Evolutionary conservation across 1,139 yeast species (phyloP), one percentile per base, ranked within the genome.

Genomic region (Trichomonascaceae sp.): DNA sequence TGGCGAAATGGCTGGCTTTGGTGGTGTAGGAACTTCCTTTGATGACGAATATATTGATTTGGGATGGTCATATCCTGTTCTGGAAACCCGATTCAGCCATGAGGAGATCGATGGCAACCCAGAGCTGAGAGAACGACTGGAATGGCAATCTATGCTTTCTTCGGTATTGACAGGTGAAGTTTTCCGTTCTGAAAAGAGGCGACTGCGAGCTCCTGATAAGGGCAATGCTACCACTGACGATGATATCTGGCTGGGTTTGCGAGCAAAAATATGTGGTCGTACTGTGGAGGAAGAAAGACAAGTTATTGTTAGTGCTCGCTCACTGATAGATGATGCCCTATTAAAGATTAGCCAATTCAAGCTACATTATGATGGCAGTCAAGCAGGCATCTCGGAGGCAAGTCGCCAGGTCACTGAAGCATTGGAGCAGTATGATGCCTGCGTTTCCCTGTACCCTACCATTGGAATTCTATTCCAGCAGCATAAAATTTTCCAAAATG

Each of bases 121-220:
- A 61, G 86, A 87, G 1, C 83, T 88, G 19, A 69, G 84, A 30
- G 98, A 90, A 67, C 75, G 99, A 50, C 75, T 91, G 27, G 97
- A 91, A 71, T 93, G 99, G 99, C 98, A 93, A 68, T 82, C 95
- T 0, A 89, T 93, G 96, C 75, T 93, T 49, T 80, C 88, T 2
- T 81, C 93, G 3, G 99, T 93, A 1, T 77, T 93, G 43, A 91
- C 95, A 1, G 98, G 99, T 59, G 99, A 93, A 67, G 96, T 93
- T 50, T 90, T 93, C 19, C 80, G 85, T 45, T 86, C 95, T 10
- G 99, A 93, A 67, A 93, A 91, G 71, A 85, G 95, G 2, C 85
- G 91, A 65, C 77, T 93, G 53, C 73, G 47, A 75, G 68, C 71
- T 63, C 73, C 74, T 55, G 66, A 63, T 15, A 61, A 63, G 15